These are phyloP conservation scores for Exophiala dermatitidis DNA, from an alignment of 2,329 filamentous ascomycete genomes.

Conservation along the genomic window DNA sequence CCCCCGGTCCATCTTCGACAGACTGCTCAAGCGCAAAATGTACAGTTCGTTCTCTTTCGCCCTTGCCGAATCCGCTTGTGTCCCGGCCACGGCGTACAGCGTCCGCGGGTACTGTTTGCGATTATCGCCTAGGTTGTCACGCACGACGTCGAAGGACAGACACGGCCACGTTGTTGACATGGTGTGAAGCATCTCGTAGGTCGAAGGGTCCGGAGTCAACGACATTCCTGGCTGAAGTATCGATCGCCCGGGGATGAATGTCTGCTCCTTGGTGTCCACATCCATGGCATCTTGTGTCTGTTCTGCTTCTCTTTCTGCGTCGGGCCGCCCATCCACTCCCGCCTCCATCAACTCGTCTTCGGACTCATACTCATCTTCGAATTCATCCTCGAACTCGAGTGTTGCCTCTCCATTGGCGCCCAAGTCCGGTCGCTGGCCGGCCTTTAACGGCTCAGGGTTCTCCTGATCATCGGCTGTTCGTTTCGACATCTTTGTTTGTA, in stretches of 20 bases:
- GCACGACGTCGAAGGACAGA: conserved; percentile 87
- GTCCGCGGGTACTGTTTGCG: conserved; percentile 91
- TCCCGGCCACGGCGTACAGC: conserved; percentile 89
- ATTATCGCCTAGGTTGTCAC: conserved; percentile 77
- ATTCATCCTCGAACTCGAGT: conserved; percentile 61
- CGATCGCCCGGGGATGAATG: conserved; percentile 90
- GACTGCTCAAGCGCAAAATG: conserved; percentile 90
- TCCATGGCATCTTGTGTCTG: conserved; percentile 85
- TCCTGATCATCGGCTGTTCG: conserved; percentile 49
- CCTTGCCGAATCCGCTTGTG: conserved; percentile 71
- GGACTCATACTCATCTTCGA: conserved; percentile 92
- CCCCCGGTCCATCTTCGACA: conserved; percentile 75
- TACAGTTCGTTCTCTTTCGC: conserved; percentile 86
- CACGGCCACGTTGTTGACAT: conserved; percentile 95
- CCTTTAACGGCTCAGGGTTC: conserved; percentile 51
- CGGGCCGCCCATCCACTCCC: conserved; percentile 84
- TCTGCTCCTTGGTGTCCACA: conserved; percentile 68
- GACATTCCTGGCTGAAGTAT: conserved; percentile 88
- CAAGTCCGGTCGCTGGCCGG: conserved; percentile 52
- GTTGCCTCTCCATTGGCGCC: conserved; percentile 46
- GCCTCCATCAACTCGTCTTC: conserved; percentile 91
- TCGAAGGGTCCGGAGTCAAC: conserved; percentile 81
- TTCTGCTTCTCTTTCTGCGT: conserved; percentile 85
- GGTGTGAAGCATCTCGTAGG: conserved; percentile 95
- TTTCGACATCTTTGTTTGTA: conserved; percentile 49